Base-by-base conservation (phyloP, 345 rosid genomes). In the Syzygium oleosum region DNA sequence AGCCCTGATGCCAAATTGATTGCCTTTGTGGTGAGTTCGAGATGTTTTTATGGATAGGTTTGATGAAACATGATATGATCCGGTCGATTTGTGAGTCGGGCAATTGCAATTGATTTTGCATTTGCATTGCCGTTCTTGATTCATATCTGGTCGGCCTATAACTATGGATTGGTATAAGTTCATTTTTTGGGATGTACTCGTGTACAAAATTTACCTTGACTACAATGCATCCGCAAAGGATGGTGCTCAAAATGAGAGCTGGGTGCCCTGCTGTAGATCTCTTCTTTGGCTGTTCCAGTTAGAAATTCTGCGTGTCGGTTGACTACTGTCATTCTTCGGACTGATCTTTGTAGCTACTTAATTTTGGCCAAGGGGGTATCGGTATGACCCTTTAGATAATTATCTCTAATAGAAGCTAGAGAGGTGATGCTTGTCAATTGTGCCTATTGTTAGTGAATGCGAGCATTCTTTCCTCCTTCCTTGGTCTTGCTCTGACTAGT, bases 1-100 rank as follows among this genome's bases (percentile, higher is more conserved):
- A 98, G 99, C 84, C 97, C 96, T 5, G 99, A 98, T 85, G 79
- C 95, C 78, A 96, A 96, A 91, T 89, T 98, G 92, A 91, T 98
- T 43, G 98, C 98, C 84, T 90, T 96, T 91, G 91, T 96, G 91
- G 99, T 96, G 88, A 93, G 97, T 94, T 78, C n/a, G 59, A 77
- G 58, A 53, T 85, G 85, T 17, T 27, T 34, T 34, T 34, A n/a
- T n/a, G 17, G 79, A 68, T 68, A 6, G n/a, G n/a, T n/a, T 34
- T 5, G 46, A 5, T 34, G 23, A 38, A n/a, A 68, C 16, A 31
- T 31, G 23, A 68, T 31, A 68, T 10, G 46, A 68, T 68, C 79
- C 79, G 34, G 23, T 68, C 21, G 46, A 68, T 17, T 34, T 31
- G 8, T 68, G 34, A 68, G 46, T 31, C 6, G 79, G 7, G 4